phyloP scores from a whole-genome alignment of 2,329 filamentous ascomycete species.

The Fusarium buharicum region DNA sequence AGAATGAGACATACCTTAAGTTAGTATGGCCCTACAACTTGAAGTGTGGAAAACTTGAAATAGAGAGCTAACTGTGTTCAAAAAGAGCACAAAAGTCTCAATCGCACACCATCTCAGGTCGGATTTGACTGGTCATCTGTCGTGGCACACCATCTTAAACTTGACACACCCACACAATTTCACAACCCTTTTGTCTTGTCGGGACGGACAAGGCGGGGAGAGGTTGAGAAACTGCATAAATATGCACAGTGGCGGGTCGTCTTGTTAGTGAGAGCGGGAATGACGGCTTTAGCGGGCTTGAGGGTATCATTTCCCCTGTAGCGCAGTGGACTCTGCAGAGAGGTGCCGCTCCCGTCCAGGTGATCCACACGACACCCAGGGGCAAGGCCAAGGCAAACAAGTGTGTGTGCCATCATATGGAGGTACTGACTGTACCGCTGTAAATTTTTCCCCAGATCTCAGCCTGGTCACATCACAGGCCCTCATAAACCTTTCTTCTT shows the following conservation, averaged over 20 bases:
- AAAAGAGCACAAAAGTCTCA: slow-evolving; percentile 36
- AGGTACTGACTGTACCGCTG: slow-evolving; percentile 22
- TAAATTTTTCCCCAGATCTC: slow-evolving; percentile 45
- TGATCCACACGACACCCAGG: slow-evolving; percentile 18
- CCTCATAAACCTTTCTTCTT: slow-evolving; percentile 40
- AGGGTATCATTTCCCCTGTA: slow-evolving; percentile 41
- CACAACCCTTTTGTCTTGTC: slow-evolving; percentile 18
- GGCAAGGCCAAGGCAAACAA: slow-evolving; percentile 17
- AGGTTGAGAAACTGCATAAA: slow-evolving; percentile 16
- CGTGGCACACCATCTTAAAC: slow-evolving; percentile 27
- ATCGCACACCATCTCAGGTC: slow-evolving; percentile 34
- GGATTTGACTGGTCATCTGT: slow-evolving; percentile 39
- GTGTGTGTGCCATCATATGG: slow-evolving; percentile 36
- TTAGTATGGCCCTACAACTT: neutral
- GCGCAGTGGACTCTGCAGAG: slow-evolving; percentile 17
- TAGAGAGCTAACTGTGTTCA: slow-evolving; percentile 3
- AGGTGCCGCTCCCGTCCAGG: slow-evolving; percentile 19
- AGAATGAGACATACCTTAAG: slow-evolving; percentile 26
- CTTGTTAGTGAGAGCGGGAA: slow-evolving; percentile 24
- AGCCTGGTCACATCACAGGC: slow-evolving; percentile 50
- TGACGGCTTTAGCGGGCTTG: slow-evolving; percentile 31
- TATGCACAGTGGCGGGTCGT: slow-evolving; percentile 38
- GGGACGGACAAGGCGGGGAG: slow-evolving; percentile 19
- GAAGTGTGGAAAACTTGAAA: slow-evolving; percentile 11
- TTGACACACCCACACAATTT: slow-evolving; percentile 15